A percentile compares a stretch with the other conserved stretches of the same genome.
These are phyloP conservation scores for Rhizopus arrhizus DNA, from an alignment of 371 early-diverging fungal genomes.

Conservation along the genomic window DNA sequence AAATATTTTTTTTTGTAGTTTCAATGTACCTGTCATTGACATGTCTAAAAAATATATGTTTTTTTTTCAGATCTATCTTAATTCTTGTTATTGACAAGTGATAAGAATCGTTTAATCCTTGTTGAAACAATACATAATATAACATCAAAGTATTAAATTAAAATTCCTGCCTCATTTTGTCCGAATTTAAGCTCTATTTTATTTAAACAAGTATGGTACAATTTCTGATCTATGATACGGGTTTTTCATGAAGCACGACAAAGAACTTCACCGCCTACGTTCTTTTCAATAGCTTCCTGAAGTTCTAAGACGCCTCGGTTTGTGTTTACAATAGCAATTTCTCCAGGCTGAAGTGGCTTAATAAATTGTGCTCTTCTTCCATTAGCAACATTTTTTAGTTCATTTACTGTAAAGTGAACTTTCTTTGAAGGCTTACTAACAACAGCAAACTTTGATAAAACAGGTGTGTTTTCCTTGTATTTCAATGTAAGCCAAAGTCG, in stretches of 20 bases:
- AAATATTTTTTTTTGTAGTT: no score
- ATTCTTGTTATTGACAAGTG: no score
- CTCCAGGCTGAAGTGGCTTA: slow-evolving; percentile 85
- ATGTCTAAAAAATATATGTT: no score
- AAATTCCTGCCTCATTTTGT: no score
- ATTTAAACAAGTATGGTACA: no score
- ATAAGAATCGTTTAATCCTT: no score
- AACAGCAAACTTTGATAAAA: slow-evolving; percentile 69
- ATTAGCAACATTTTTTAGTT: slow-evolving; percentile 73
- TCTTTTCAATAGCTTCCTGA: slow-evolving; percentile 84
- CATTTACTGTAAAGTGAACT: slow-evolving; percentile 77
- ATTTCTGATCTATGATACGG: no score
- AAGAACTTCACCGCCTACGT: slow-evolving; percentile 88
- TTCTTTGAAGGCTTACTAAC: slow-evolving; percentile 84
- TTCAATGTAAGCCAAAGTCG: slow-evolving; percentile 93
- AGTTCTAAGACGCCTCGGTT: slow-evolving; percentile 87
- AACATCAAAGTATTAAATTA: no score
- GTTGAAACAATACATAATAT: no score
- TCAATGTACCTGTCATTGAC: no score
- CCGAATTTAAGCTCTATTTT: no score
- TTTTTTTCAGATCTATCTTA: no score
- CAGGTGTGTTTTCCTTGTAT: slow-evolving; percentile 86
- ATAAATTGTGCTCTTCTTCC: slow-evolving; percentile 76
- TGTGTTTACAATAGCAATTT: slow-evolving; percentile 89
- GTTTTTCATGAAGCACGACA: slow-evolving; percentile 63